Percentiles rank a stretch among this genome's conserved stretches.
phyloP scores from a whole-genome alignment of 305 asterid genomes.

The Solanum chacoense region DNA sequence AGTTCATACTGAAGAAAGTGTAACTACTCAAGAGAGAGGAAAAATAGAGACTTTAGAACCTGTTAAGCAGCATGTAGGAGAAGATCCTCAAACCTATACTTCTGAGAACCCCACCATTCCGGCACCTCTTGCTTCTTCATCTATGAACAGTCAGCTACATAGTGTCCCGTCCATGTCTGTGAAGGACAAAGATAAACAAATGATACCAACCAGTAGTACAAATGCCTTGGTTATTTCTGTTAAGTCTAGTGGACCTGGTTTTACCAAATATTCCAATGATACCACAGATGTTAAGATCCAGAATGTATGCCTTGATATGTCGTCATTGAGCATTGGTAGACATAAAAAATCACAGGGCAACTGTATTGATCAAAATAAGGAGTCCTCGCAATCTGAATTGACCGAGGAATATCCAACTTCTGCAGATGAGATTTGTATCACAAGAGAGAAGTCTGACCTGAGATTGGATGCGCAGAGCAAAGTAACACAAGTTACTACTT shows the following conservation, averaged over 20 bases:
- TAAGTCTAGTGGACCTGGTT: conserved; percentile 21
- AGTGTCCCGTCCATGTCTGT: conserved; percentile 14
- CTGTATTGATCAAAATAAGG: conserved; percentile 21
- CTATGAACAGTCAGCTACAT: conserved; percentile 20
- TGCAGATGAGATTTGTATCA: conserved; percentile 11
- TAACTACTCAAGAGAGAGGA: conserved; percentile 27
- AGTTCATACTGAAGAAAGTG: conserved; percentile 26
- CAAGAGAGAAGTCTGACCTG: conserved; percentile 21
- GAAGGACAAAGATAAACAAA: conserved; percentile 16
- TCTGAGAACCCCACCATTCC: conserved; percentile 24
- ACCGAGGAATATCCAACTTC: conserved; percentile 16
- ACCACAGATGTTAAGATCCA: conserved; percentile 17
- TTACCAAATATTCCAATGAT: conserved; percentile 21
- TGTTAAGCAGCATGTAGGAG: conserved; percentile 13
- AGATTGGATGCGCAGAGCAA: conserved; percentile 13
- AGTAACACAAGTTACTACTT: conserved; percentile 9
- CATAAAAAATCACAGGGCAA: conserved; percentile 17
- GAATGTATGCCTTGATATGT: conserved; percentile 30
- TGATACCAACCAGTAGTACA: conserved; percentile 11
- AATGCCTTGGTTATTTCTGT: conserved; percentile 19
- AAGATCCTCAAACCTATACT: conserved; percentile 17
- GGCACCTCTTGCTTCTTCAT: conserved; percentile 14
- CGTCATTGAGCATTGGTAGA: conserved; percentile 37
- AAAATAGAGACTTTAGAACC: conserved; percentile 21
- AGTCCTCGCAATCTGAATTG: conserved; percentile 19